Base-by-base conservation (phyloP, 1,139 yeast species). In the Kodamaea fungicola region DNA sequence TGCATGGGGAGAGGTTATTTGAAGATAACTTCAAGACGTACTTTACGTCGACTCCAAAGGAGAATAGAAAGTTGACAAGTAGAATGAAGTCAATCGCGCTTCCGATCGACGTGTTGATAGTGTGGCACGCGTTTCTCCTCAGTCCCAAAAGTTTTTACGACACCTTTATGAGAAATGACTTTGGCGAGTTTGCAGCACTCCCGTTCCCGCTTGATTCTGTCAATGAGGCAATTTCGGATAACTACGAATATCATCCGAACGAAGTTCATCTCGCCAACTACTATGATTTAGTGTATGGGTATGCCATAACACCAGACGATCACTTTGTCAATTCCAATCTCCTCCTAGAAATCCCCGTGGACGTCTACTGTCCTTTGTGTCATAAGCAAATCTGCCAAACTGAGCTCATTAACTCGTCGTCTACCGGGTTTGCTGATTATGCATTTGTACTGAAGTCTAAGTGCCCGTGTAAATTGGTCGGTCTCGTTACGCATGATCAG, bases 111-210 rank as follows among this genome's bases (percentile, higher is more conserved):
- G 59, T 67, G 4, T 35, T 66, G 9, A 55, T 67, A 62, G 66
- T 67, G 2, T 68, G 73, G 74, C 72, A 68, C 45, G 44, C 64
- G 3, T 59, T 57, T 35, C 38, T 57, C 43, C 45, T 61, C 35
- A 57, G 57, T 31, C 64, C 66, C 3, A 45, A 46, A 25, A 42
- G 59, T 1, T 58, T 49, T 39, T 55, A 61, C 38, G 68, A 64
- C 32, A 56, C 54, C 23, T 54, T 58, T 26, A 39, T 47, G 10
- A 52, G 67, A 22, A 53, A 54, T 37, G 47, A 54, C 8, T 49
- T 56, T 33, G 25, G 40, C 10, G 37, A 45, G 38, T 51, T 65
- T 42, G 54, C 56, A 36, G 38, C 41, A 12, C 49, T 43, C 35
- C 60, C 62, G 0, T 50, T 62, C 37, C 70, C 69, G 5, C 50